A percentile compares a stretch with the other conserved stretches of the same genome.
phyloP scores from a whole-genome alignment of 2,329 filamentous ascomycete genomes.

The Aureobasidium pullulans region DNA sequence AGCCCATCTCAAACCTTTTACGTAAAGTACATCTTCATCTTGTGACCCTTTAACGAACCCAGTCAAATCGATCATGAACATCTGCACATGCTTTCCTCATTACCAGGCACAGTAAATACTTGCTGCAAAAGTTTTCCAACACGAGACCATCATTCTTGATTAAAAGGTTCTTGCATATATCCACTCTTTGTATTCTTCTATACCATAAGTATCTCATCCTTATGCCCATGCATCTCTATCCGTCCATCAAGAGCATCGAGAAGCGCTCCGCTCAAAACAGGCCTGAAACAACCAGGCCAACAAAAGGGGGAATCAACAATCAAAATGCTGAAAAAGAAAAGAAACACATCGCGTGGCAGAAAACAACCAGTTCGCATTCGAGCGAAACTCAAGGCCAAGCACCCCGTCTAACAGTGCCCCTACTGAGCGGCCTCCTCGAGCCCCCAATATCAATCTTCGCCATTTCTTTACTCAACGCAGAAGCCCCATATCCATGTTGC shows the following conservation, averaged over 20 bases:
- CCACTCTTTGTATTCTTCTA: constrained; percentile 7
- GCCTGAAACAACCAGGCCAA: not conserved
- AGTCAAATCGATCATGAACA: no score
- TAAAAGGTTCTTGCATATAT: not conserved
- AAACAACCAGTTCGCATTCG: no score
- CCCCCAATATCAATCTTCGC: constrained; percentile 42
- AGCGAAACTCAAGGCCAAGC: constrained; percentile 11
- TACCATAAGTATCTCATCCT: not conserved
- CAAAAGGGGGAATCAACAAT: no score
- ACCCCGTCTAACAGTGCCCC: constrained; percentile 4
- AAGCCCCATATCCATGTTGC: constrained; percentile 32
- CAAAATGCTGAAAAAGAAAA: not conserved
- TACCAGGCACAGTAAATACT: no score
- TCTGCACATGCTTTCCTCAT: no score
- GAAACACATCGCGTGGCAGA: no score
- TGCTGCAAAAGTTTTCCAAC: not conserved
- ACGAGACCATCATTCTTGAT: not conserved
- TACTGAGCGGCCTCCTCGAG: not conserved
- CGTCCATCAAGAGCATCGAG: no score
- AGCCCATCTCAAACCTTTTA: no score
- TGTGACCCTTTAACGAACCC: no score
- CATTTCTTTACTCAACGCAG: constrained; percentile 65
- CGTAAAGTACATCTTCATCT: no score
- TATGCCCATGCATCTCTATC: not conserved
- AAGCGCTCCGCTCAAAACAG: no score